Evolutionary conservation across 495 filamentous ascomycete genomes (phyloP).

Genomic region (Barbatosphaeria neglecta): DNA sequence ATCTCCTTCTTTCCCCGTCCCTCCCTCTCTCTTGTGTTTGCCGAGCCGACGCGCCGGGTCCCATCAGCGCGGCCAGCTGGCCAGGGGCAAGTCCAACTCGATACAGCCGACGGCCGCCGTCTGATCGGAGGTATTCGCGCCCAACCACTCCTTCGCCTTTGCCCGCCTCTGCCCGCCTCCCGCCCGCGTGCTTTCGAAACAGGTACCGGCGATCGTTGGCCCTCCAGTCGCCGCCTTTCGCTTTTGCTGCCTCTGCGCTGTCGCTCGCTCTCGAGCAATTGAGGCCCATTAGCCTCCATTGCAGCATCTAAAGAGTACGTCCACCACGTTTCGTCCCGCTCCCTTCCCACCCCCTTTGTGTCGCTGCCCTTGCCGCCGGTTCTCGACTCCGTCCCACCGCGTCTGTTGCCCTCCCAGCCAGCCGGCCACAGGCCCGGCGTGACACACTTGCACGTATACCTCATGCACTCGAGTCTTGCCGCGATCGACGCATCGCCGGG

Average conservation of each 20-base stretch:
- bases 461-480: background rate
- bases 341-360: background rate
- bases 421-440: background rate
- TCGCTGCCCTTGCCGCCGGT: background rate
- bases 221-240: background rate
- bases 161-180: background rate
- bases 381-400: background rate
- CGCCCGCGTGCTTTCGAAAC: background rate
- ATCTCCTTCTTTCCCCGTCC: background rate
- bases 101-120: background rate
- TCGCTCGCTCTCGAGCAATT: background rate
- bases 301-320: background rate
- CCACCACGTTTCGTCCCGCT: background rate
- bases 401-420: background rate
- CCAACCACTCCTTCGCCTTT: background rate
- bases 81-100: background rate
- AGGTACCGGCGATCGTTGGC: background rate
- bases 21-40: background rate
- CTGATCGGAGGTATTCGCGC: background rate
- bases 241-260: conserved; percentile 2
- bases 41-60: background rate
- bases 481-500: background rate
- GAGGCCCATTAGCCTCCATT: background rate
- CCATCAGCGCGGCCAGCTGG: background rate
- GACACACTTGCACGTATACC: background rate